Evolutionary conservation across 257 asterid species (phyloP).

Genomic region (Primulina huaijiensis): DNA sequence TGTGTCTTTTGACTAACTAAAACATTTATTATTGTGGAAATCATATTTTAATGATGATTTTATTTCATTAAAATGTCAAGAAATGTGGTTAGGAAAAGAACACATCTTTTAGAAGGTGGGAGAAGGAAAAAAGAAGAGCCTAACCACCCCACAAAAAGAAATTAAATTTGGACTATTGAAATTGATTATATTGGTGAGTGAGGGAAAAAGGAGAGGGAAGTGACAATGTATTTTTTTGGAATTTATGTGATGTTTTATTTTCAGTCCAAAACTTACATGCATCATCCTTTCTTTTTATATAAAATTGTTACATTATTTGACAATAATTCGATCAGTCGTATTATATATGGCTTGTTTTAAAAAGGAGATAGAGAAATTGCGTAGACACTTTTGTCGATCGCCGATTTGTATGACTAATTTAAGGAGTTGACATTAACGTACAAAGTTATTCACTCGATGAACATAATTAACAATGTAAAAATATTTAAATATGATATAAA

Average conservation of each 20-base stretch:
- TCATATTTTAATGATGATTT: not conserved
- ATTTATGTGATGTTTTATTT: no score
- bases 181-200: no score
- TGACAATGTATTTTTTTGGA: not conserved
- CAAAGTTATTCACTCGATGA: no score
- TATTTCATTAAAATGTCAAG: no score
- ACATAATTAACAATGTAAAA: no score
- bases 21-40: no score
- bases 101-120: not conserved
- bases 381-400: not conserved
- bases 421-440: not conserved
- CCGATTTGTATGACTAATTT: not conserved
- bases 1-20: no score
- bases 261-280: not conserved
- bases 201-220: no score
- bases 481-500: no score
- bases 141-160: not conserved
- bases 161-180: not conserved
- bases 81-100: not conserved
- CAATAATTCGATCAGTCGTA: no score
- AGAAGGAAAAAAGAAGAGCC: not conserved
- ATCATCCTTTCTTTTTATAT: not conserved
- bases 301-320: no score
- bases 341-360: no score
- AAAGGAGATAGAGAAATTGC: not conserved